These are phyloP conservation scores for Emmonsia crescens DNA, from an alignment of 2,329 filamentous ascomycete genomes.

Conservation along the genomic window DNA sequence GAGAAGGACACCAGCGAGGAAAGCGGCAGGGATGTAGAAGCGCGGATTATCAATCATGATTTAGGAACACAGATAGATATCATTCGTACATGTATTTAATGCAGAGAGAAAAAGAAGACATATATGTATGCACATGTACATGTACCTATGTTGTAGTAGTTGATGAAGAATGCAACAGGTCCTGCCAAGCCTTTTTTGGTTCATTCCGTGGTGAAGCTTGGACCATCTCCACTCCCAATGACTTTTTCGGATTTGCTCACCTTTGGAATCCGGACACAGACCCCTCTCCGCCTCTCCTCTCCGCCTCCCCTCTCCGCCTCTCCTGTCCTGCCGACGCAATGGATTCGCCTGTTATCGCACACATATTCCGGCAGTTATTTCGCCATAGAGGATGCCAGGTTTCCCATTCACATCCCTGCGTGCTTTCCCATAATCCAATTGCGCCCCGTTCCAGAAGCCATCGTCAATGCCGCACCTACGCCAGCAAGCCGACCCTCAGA, in stretches of 20 bases:
- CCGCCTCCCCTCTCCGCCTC: constrained; percentile 12
- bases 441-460: constrained; percentile 8
- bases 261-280: constrained; percentile 9
- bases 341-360: constrained; percentile 70
- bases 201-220: constrained; percentile 15
- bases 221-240: constrained; percentile 13
- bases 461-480: constrained; percentile 26
- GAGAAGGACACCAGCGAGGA: constrained; percentile 63
- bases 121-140: background rate
- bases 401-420: constrained; percentile 31
- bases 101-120: background rate
- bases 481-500: constrained; percentile 30
- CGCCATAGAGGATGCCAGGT: constrained; percentile 57
- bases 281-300: constrained; percentile 13
- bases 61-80: background rate
- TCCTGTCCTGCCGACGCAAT: constrained; percentile 37
- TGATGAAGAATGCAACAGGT: background rate
- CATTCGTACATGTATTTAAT: background rate
- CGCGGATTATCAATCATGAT: constrained; percentile 25
- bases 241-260: constrained; percentile 5
- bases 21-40: constrained; percentile 43
- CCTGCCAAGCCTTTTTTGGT: constrained; percentile 3
- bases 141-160: background rate
- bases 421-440: constrained; percentile 14
- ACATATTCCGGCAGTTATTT: constrained; percentile 78